A percentile compares a stretch with the other conserved stretches of the same genome.
phyloP scores from a whole-genome alignment of 257 asterid genomes.

The Nicotiana tomentosiformis region DNA sequence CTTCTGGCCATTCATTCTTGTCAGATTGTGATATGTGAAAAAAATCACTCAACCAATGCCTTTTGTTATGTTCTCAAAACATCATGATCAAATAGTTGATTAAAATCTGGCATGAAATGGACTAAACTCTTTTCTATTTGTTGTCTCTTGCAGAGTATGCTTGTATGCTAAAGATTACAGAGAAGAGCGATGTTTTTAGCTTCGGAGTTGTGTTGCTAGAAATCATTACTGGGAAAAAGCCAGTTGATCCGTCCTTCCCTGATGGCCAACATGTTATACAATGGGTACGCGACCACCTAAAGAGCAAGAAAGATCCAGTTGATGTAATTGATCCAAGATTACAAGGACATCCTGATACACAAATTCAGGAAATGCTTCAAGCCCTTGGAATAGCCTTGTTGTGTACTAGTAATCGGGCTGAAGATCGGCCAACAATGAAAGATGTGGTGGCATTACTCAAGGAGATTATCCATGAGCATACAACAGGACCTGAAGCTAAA shows the following conservation, averaged over 20 bases:
- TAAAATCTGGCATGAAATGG: constrained; percentile 4
- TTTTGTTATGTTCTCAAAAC: neutral
- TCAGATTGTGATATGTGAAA: constrained; percentile 12
- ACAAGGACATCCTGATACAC: constrained; percentile 68
- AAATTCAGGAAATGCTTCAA: constrained; percentile 79
- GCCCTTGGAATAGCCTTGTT: constrained; percentile 75
- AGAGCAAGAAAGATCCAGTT: constrained; percentile 50
- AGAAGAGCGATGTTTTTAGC: constrained; percentile 75
- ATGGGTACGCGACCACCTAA: constrained; percentile 64
- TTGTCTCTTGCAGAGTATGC: constrained; percentile 49
- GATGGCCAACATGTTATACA: constrained; percentile 67
- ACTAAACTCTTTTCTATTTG: constrained; percentile 1
- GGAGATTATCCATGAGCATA: constrained; percentile 51
- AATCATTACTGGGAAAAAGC: constrained; percentile 62
- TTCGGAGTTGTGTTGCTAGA: constrained; percentile 72
- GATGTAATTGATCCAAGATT: constrained; percentile 53
- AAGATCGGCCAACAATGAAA: constrained; percentile 74
- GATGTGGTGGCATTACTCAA: constrained; percentile 73
- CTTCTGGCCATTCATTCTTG: constrained; percentile 13
- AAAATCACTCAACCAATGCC: neutral
- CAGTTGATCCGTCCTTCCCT: constrained; percentile 65
- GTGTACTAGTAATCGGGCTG: constrained; percentile 67
- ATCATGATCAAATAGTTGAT: neutral
- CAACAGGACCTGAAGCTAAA: constrained; percentile 32
- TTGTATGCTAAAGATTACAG: constrained; percentile 56